phyloP scores from a whole-genome alignment of 805 yeast species.

The Candida yuanshanica region DNA sequence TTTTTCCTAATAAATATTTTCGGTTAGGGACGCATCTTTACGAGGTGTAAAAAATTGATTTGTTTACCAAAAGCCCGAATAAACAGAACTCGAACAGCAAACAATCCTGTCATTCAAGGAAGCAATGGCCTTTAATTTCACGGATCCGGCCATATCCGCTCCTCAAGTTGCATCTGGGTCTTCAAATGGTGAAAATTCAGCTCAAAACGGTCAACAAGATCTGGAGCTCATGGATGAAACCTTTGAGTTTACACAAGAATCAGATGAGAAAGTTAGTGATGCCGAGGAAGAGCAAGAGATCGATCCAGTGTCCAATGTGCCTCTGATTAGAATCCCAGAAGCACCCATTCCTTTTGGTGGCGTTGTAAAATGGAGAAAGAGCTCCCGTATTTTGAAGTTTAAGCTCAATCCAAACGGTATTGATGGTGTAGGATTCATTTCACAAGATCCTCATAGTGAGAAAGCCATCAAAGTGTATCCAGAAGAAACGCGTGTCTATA shows the following conservation, averaged over 20 bases:
- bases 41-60: not conserved
- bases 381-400: constrained; percentile 36
- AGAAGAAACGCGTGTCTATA: constrained; percentile 37
- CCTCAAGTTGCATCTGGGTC: not conserved
- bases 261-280: constrained; percentile 14
- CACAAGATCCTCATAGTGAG: constrained; percentile 23
- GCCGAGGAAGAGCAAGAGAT: constrained; percentile 20
- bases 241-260: constrained; percentile 18
- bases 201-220: not conserved
- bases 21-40: not conserved
- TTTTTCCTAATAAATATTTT: constrained; percentile 1
- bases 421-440: constrained; percentile 35
- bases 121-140: not conserved
- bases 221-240: constrained; percentile 17
- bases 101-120: not conserved
- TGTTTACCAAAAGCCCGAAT: not conserved
- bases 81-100: not conserved
- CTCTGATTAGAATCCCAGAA: constrained; percentile 28
- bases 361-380: constrained; percentile 28
- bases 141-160: not conserved
- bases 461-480: constrained; percentile 26
- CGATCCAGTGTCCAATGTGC: constrained; percentile 23
- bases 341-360: constrained; percentile 29
- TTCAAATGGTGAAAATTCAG: not conserved
- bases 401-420: constrained; percentile 40